Conservation (phyloP, 192 early-diverging fungal genomes). For the Allomyces javanicus region DNA sequence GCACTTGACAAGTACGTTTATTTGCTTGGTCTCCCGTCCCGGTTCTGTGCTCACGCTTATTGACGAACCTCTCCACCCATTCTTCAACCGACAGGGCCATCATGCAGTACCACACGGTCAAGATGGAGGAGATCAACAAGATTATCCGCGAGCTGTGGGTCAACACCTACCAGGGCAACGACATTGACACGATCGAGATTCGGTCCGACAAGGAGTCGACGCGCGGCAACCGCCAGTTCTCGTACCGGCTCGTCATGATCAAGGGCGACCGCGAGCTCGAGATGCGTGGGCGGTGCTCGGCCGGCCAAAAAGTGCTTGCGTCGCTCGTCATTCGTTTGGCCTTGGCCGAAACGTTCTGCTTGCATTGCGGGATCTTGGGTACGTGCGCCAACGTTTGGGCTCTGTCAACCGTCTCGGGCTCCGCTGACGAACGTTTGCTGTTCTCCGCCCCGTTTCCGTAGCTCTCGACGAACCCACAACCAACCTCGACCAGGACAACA, state of each 20-base stretch:
- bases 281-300: slow-evolving; percentile 88
- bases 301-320: slow-evolving; percentile 88
- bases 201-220: slow-evolving; percentile 62
- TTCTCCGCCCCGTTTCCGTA: not conserved
- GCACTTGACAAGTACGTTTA: slow-evolving; percentile 45
- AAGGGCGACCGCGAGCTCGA: slow-evolving; percentile 66
- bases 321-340: slow-evolving; percentile 90
- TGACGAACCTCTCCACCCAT: not conserved
- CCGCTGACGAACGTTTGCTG: not conserved
- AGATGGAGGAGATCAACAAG: slow-evolving; percentile 95
- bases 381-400: not conserved
- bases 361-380: slow-evolving; percentile 68
- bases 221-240: slow-evolving; percentile 41
- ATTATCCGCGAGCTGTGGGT: slow-evolving; percentile 91
- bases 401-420: not conserved
- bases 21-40: not conserved
- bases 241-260: slow-evolving; percentile 64
- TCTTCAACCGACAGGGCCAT: slow-evolving; percentile 31
- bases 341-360: slow-evolving; percentile 82
- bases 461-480: slow-evolving; percentile 96
- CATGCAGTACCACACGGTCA: slow-evolving; percentile 72
- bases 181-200: slow-evolving; percentile 94
- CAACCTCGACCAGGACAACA: slow-evolving; percentile 79
- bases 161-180: slow-evolving; percentile 84
- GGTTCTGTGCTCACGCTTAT: not conserved